phyloP scores from a whole-genome alignment of 108 stramenopile species.

The Epithemia pelagica region DNA sequence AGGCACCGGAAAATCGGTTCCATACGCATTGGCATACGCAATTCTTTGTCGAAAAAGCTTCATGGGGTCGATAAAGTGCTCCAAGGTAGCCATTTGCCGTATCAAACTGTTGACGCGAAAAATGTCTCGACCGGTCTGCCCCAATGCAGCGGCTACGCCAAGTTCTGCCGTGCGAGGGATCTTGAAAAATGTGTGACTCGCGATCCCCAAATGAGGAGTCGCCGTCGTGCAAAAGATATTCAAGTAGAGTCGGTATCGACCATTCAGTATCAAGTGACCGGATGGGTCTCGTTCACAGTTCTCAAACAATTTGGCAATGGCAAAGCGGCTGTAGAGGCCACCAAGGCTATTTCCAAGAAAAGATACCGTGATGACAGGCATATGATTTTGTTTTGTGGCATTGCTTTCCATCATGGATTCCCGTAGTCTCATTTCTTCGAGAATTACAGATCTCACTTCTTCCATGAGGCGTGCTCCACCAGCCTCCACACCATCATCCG shows the following conservation, averaged over 20 bases:
- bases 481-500: slow-evolving; percentile 65
- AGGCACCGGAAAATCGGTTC: slow-evolving; percentile 86
- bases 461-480: slow-evolving; percentile 71
- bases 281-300: neutral
- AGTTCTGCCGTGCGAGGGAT: slow-evolving; percentile 55
- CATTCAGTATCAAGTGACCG: slow-evolving; percentile 25
- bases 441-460: slow-evolving; percentile 58
- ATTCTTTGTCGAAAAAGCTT: slow-evolving; percentile 59
- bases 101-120: slow-evolving; percentile 15
- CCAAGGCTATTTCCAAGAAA: slow-evolving; percentile 82
- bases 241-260: slow-evolving; percentile 35
- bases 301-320: slow-evolving; percentile 50
- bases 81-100: slow-evolving; percentile 14
- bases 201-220: slow-evolving; percentile 76
- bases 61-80: slow-evolving; percentile 50
- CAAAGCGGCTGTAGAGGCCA: slow-evolving; percentile 76
- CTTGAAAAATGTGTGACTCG: slow-evolving; percentile 66
- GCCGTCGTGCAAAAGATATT: slow-evolving; percentile 84
- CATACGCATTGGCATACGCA: slow-evolving; percentile 84
- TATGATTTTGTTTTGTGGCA: neutral
- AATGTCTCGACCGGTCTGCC: slow-evolving; percentile 12
- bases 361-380: slow-evolving; percentile 49
- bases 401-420: slow-evolving; percentile 1
- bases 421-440: slow-evolving; percentile 34
- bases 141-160: slow-evolving; percentile 41